phyloP scores from a whole-genome alignment of 352 stramenopile species.

The Elongisporangium anandrum region DNA sequence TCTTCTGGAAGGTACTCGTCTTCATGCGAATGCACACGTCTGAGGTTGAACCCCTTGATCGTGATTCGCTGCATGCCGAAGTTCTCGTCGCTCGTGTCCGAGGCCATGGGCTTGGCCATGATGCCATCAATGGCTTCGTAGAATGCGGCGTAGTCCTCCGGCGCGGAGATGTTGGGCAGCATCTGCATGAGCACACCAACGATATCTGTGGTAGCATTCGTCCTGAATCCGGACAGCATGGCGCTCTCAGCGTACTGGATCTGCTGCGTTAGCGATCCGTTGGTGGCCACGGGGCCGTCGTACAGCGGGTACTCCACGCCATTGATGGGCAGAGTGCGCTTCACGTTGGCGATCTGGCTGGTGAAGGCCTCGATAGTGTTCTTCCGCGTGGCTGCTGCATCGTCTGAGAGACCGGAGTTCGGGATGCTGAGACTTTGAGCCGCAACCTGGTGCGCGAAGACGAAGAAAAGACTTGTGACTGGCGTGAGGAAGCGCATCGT shows the following conservation, averaged over 20 bases:
- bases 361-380: slow-evolving; percentile 15
- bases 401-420: too few species aligned
- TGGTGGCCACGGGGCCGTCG: slow-evolving; percentile 20
- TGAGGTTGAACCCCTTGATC: slow-evolving; percentile 42
- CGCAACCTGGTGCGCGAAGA: too few species aligned
- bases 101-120: slow-evolving; percentile 11
- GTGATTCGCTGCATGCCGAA: slow-evolving; percentile 37
- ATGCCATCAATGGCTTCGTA: slow-evolving; percentile 23
- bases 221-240: slow-evolving; percentile 8
- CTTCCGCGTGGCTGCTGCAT: slow-evolving; percentile 3
- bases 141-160: slow-evolving; percentile 18
- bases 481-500: too few species aligned
- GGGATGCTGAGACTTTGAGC: too few species aligned
- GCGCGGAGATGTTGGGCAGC: slow-evolving; percentile 16
- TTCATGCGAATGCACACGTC: slow-evolving; percentile 6
- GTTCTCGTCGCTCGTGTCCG: slow-evolving; percentile 31
- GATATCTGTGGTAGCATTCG: slow-evolving; percentile 20
- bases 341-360: slow-evolving; percentile 21
- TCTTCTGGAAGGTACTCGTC: slow-evolving; percentile 12
- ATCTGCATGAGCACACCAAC: slow-evolving; percentile 16
- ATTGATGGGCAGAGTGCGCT: slow-evolving; percentile 18
- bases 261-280: slow-evolving; percentile 21
- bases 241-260: slow-evolving; percentile 16
- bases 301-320: slow-evolving; percentile 21
- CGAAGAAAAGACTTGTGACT: too few species aligned